phyloP scores from a whole-genome alignment of 2,329 filamentous ascomycete species.

The Thielaviopsis euricoi region DNA sequence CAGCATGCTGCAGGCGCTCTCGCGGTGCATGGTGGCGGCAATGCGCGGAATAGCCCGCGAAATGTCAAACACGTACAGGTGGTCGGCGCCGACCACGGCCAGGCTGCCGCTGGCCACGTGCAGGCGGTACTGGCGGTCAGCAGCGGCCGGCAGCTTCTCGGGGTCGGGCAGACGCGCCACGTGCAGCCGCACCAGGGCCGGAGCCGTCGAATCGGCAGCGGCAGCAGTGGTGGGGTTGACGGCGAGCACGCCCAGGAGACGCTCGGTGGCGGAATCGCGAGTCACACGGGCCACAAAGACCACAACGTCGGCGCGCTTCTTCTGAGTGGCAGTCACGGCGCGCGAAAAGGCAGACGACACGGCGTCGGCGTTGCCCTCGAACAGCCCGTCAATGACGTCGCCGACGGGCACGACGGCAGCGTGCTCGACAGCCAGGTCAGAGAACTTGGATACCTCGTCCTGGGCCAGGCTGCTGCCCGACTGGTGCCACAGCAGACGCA shows the following conservation, averaged over 20 bases:
- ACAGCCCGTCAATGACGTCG: slow-evolving; percentile 37
- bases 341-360: slow-evolving; percentile 11
- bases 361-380: slow-evolving; percentile 34
- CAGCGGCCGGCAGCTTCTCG: slow-evolving; percentile 6
- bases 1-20: slow-evolving; percentile 43
- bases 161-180: slow-evolving; percentile 22
- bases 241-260: slow-evolving; percentile 22
- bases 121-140: slow-evolving; percentile 29
- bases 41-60: slow-evolving; percentile 44
- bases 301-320: slow-evolving; percentile 33
- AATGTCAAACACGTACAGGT: slow-evolving; percentile 46
- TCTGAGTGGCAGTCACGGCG: neutral
- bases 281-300: slow-evolving; percentile 21
- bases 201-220: slow-evolving; percentile 13
- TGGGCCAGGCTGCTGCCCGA: slow-evolving; percentile 26
- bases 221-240: slow-evolving; percentile 11
- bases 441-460: slow-evolving; percentile 20
- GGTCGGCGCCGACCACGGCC: slow-evolving; percentile 37
- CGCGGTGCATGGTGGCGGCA: slow-evolving; percentile 34
- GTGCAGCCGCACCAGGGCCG: slow-evolving; percentile 22
- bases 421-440: slow-evolving; percentile 30
- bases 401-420: slow-evolving; percentile 28
- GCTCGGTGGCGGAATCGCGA: slow-evolving; percentile 14
- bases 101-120: slow-evolving; percentile 48
- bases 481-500: slow-evolving; percentile 31